Evolutionary conservation across 306 rosid genomes (phyloP), one percentile per base, ranked within the genome.

Genomic region (Acmispon strigosus): DNA sequence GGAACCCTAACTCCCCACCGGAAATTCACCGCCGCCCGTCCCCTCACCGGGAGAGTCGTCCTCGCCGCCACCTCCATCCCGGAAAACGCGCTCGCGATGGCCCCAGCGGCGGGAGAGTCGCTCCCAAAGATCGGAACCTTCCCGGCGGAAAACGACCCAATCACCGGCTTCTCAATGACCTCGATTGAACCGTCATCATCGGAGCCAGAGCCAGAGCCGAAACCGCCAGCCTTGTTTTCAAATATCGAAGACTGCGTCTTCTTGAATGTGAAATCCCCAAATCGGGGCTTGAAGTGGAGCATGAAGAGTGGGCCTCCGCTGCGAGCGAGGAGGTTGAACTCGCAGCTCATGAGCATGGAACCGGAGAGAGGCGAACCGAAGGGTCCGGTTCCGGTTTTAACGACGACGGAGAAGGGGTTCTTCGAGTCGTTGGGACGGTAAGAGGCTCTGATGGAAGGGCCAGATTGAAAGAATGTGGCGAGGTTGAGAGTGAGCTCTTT

Each of bases 1-100:
- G 97, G 95, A 67, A 87, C 83, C 89, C 89, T 84, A 50, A 90
- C 86, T 0, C 95, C 98, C 97, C 98, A 94, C 41, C 96, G 80
- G 60, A 86, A 83, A 18, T 74, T 89, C 69, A 94, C 81, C 50
- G 76, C 89, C 2, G 86, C 91, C 5, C 79, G 81, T 0, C 81
- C 78, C 64, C 50, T 50, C 36, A 94, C 73, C 18, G 98, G 97
- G 19, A 90, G 5, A 10, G 81, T 41, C 7, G 96, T 94, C 76
- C 83, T 85, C 22, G 97, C 95, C 14, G 91, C 61, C 15, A 94
- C 84, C 63, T 94, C 88, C 73, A 76, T 62, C 7, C 96, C 98
- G 34, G 91, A 78, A 27, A 92, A 78, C 42, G 91, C 8, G 0
- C 77, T 64, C 8, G 85, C 57, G 0, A 90, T 50, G 5, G 87